phyloP scores from a whole-genome alignment of 768 basidiomycete genomes.

The Asterophora lycoperdoides region DNA sequence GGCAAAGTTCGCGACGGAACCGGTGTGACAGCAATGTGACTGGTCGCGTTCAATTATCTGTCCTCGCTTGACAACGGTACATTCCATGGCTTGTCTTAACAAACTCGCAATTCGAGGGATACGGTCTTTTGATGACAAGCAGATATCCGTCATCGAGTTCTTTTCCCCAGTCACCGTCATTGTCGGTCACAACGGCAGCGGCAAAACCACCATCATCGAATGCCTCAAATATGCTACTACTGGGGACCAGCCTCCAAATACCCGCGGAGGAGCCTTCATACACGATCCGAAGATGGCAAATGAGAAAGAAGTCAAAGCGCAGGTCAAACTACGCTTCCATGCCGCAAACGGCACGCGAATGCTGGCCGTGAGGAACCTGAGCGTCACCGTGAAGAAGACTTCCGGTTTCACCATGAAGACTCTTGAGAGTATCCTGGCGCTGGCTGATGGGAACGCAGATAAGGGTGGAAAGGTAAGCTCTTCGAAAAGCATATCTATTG shows the following conservation, averaged over 20 bases:
- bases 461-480: constrained; percentile 71
- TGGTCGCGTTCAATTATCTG: constrained; percentile 12
- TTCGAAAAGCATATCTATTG: neutral
- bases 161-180: constrained; percentile 98
- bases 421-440: constrained; percentile 81
- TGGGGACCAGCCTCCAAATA: constrained; percentile 95
- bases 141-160: constrained; percentile 91
- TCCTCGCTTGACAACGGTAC: no score
- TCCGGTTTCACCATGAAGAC: constrained; percentile 93
- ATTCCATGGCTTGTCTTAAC: constrained; percentile 73
- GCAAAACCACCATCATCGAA: constrained; percentile 99
- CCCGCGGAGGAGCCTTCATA: constrained; percentile 96
- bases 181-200: constrained; percentile 96
- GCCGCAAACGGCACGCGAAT: constrained; percentile 88
- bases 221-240: constrained; percentile 99
- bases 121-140: constrained; percentile 95
- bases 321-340: constrained; percentile 91
- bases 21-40: constrained; percentile 13
- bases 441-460: constrained; percentile 61
- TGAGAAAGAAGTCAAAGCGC: constrained; percentile 98
- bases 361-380: constrained; percentile 86
- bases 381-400: constrained; percentile 91
- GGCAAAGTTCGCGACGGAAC: neutral
- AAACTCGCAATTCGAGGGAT: constrained; percentile 94
- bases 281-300: constrained; percentile 99